A percentile compares a stretch with the other conserved stretches of the same genome.
These are phyloP conservation scores for Penicillium hordei DNA, from an alignment of 2,329 filamentous ascomycete species.

Conservation along the genomic window DNA sequence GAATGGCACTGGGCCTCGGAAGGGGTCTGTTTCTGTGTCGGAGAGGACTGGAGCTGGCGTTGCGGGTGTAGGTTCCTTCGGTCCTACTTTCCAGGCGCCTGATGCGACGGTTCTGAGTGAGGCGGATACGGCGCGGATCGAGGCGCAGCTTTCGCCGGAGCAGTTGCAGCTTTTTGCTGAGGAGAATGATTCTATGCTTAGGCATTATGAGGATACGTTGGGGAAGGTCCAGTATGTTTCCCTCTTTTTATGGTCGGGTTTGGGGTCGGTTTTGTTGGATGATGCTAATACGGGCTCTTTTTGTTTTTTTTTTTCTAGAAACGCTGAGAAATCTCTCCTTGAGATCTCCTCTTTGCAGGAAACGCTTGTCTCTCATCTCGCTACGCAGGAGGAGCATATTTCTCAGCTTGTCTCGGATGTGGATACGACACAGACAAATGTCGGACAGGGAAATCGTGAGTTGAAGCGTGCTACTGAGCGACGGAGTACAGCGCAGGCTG, in stretches of 20 bases:
- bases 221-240: constrained; percentile 82
- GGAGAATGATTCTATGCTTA: constrained; percentile 89
- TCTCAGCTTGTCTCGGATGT: constrained; percentile 85
- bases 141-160: constrained; percentile 70
- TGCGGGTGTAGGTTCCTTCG: background rate
- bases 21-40: background rate
- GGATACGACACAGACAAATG: constrained; percentile 76
- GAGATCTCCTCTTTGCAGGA: constrained; percentile 93
- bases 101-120: constrained; percentile 31
- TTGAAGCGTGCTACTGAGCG: constrained; percentile 77
- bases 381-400: constrained; percentile 83
- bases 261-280: background rate
- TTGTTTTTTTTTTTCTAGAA: constrained; percentile 51
- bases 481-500: constrained; percentile 70
- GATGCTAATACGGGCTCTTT: background rate
- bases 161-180: constrained; percentile 91
- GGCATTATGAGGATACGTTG: constrained; percentile 89
- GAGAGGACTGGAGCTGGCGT: background rate
- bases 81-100: constrained; percentile 25
- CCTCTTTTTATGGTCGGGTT: background rate
- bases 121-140: constrained; percentile 41
- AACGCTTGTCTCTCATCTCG: constrained; percentile 80
- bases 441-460: constrained; percentile 86
- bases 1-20: background rate
- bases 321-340: constrained; percentile 82